Evolutionary conservation across 2,329 filamentous ascomycete species (phyloP).

Genomic region (Colletotrichum destructivum): DNA sequence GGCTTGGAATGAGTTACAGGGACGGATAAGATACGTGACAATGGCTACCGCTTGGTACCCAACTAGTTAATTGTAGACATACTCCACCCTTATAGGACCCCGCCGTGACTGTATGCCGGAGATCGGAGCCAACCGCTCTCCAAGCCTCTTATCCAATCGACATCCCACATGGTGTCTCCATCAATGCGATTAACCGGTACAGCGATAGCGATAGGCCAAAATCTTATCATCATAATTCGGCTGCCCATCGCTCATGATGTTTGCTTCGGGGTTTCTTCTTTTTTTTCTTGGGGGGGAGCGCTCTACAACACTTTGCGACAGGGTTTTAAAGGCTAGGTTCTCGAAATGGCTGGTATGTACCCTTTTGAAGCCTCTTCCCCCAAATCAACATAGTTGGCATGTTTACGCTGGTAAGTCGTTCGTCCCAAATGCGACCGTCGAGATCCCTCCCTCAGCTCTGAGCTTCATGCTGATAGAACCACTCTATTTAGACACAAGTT

Average conservation of each 20-base stretch:
- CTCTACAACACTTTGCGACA: slow-evolving; percentile 11
- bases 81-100: slow-evolving; percentile 7
- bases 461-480: slow-evolving; percentile 9
- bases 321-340: slow-evolving; percentile 12
- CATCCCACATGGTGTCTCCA: neutral
- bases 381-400: neutral
- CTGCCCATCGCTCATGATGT: neutral
- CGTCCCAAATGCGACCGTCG: neutral
- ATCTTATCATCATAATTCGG: slow-evolving; percentile 26
- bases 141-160: slow-evolving; percentile 4
- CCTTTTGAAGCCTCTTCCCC: slow-evolving; percentile 27
- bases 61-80: too few relatives aligned
- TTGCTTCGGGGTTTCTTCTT: neutral
- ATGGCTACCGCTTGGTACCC: too few relatives aligned
- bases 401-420: slow-evolving; percentile 41
- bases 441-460: neutral
- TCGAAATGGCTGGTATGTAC: slow-evolving; percentile 44
- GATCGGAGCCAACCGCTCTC: slow-evolving; percentile 34
- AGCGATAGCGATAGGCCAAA: slow-evolving; percentile 7
- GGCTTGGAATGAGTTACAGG: neutral
- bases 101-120: slow-evolving; percentile 13
- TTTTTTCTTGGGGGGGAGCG: slow-evolving; percentile 27
- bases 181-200: slow-evolving; percentile 27
- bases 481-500: slow-evolving; percentile 10
- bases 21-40: too few relatives aligned